phyloP scores from a whole-genome alignment of 129 eudicot species.

The Flaveria brownii region DNA sequence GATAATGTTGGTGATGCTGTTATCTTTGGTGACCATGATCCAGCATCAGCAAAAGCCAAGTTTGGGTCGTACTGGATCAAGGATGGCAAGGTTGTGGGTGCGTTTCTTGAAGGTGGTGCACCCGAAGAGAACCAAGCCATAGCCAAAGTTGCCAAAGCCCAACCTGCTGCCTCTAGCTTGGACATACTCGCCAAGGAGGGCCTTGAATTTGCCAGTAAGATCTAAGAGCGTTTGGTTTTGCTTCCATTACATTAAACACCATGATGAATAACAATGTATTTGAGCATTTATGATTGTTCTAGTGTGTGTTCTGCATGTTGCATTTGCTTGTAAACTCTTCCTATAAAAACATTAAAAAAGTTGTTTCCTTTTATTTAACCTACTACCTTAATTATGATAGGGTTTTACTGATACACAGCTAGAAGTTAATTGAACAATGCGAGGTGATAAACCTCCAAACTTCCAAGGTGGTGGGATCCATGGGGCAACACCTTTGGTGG shows the following conservation, averaged over 20 bases:
- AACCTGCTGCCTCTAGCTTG: slow-evolving; percentile 66
- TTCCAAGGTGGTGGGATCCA: too few species aligned
- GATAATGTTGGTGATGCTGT: slow-evolving; percentile 92
- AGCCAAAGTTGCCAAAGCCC: slow-evolving; percentile 77
- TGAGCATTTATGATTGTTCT: slow-evolving; percentile 9
- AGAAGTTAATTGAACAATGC: background rate
- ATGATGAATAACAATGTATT: slow-evolving; percentile 22
- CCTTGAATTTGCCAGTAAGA: slow-evolving; percentile 71
- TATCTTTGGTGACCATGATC: slow-evolving; percentile 71
- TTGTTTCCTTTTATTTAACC: background rate
- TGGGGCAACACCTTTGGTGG: too few species aligned
- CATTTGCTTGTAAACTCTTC: slow-evolving; percentile 29
- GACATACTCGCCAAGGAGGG: slow-evolving; percentile 77
- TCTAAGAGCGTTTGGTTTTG: slow-evolving; percentile 35
- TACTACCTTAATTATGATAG: background rate
- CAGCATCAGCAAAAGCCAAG: slow-evolving; percentile 66
- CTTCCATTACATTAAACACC: slow-evolving; percentile 12
- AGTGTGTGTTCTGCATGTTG: slow-evolving; percentile 27
- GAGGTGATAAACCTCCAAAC: too few species aligned
- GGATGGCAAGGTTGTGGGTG: slow-evolving; percentile 89
- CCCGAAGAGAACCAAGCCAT: slow-evolving; percentile 93
- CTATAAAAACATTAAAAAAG: background rate
- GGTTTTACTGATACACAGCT: background rate
- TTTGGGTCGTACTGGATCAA: slow-evolving; percentile 97
- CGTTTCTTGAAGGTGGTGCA: slow-evolving; percentile 86